These are phyloP conservation scores for Alternaria ethzedia DNA, from an alignment of 2,329 filamentous ascomycete genomes.

Conservation along the genomic window DNA sequence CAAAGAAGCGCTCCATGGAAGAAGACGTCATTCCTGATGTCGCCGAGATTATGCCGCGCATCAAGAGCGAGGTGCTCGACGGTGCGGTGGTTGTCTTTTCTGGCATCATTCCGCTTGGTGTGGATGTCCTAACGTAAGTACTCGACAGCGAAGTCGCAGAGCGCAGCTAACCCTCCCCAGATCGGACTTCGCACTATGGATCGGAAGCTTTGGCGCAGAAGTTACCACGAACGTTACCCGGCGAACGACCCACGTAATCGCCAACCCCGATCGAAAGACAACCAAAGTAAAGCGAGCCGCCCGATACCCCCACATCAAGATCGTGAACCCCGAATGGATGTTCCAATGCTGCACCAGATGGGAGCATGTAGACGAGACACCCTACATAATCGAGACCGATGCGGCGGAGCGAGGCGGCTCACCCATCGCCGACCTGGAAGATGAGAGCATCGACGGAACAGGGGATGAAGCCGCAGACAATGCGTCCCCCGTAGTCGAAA, in stretches of 20 bases:
- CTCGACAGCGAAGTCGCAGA: no score
- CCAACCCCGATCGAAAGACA: constrained; percentile 74
- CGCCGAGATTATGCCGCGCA: constrained; percentile 78
- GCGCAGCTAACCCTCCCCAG: constrained; percentile 35
- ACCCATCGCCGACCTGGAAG: constrained; percentile 50
- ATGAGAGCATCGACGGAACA: constrained; percentile 52
- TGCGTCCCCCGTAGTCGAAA: constrained; percentile 31
- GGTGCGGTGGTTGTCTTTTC: constrained; percentile 85
- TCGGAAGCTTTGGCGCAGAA: constrained; percentile 81
- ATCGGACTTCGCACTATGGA: constrained; percentile 87
- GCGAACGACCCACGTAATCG: constrained; percentile 72
- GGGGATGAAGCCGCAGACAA: constrained; percentile 47
- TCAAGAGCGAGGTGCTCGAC: constrained; percentile 78
- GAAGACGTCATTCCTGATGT: constrained; percentile 78
- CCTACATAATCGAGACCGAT: constrained; percentile 79
- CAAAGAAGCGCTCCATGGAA: constrained; percentile 55
- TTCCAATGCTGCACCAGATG: constrained; percentile 84
- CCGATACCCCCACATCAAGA: constrained; percentile 79
- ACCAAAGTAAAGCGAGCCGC: constrained; percentile 90
- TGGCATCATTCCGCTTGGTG: constrained; percentile 83
- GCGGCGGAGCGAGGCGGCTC: constrained; percentile 62
- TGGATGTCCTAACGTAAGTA: constrained; percentile 69
- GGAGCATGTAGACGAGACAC: constrained; percentile 77
- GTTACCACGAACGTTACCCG: constrained; percentile 65
- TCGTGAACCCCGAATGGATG: constrained; percentile 92